phyloP scores from a whole-genome alignment of 164 flowering plant genomes.

The Tetracentron sinense region DNA sequence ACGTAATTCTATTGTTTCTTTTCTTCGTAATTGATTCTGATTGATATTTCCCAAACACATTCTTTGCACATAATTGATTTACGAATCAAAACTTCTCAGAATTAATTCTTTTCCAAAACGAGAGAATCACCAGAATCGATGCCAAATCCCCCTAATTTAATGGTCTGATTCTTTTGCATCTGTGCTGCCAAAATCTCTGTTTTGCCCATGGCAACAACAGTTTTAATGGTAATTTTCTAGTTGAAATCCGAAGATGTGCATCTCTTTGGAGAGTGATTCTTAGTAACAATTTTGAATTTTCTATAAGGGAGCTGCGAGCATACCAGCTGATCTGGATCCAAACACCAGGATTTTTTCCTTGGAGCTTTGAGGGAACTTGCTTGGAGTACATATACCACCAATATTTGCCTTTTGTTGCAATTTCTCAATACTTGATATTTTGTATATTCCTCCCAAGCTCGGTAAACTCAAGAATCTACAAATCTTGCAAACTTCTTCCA shows the following conservation, averaged over 20 bases:
- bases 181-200: conserved; percentile 7
- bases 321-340: not conserved
- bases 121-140: too few species aligned
- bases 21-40: too few species aligned
- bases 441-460: conserved; percentile 25
- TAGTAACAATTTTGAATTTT: conserved; percentile 9
- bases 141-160: too few species aligned
- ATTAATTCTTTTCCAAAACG: too few species aligned
- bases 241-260: conserved; percentile 3
- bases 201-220: conserved; percentile 13
- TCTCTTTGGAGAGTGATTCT: conserved; percentile 15
- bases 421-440: conserved; percentile 29
- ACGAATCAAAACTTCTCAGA: too few species aligned
- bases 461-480: conserved; percentile 29
- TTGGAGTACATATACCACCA: conserved; percentile 24
- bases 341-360: conserved; percentile 11
- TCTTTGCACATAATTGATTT: too few species aligned
- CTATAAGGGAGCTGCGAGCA: conserved; percentile 10
- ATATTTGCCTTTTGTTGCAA: conserved; percentile 26
- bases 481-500: conserved; percentile 17
- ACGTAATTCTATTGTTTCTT: too few species aligned
- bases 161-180: conserved; percentile 11
- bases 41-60: too few species aligned
- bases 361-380: conserved; percentile 21
- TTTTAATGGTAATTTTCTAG: conserved; percentile 13